Base-by-base conservation (phyloP, 495 filamentous ascomycete species). In the Staphylotrichum tortipilum region DNA sequence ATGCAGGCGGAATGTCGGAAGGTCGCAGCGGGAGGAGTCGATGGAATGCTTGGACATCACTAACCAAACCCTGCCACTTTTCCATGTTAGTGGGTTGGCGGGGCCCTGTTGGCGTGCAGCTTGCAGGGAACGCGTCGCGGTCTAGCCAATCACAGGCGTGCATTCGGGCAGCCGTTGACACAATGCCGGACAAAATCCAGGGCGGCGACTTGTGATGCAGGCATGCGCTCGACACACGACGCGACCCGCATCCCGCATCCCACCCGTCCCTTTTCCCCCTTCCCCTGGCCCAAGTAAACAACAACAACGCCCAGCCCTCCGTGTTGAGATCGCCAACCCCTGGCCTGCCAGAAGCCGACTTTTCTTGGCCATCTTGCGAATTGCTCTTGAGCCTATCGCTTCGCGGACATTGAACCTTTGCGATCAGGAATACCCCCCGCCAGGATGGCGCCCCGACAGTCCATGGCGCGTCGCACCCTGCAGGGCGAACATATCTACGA, bases 401-500 rank as follows among this genome's bases (percentile, higher is more conserved):
- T 37, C 31, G 23, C 21, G 7, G 9, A 11, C 7, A 19, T 37
- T 37, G 15, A 4, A 3, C 7, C 18, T 23, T 24, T 5, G 10
- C 12, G 29, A 8, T 3, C 8, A 5, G 10, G 14, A 12, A n/a
- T n/a, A n/a, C n/a, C 23, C 22, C 35, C 21, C 30, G 37, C 34
- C 55, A n/a, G 53, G 19, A 67, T 68, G 62, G 59, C 63, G 57
- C 63, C 62, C 28, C 56, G 61, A 48, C 48, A 59, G 51, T 57
- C 64, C 28, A 53, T 63, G 52, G 63, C 65, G 56, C 67, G 71
- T 46, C 62, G 60, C 55, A 63, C 55, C 15, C 36, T 59, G 49
- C 63, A 66, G 42, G 64, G 61, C 41, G 68, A 74, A 26, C 69
- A 69, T 26, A 59, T 77, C 38, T 76, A 73, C 58, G 68, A 74